These are phyloP conservation scores for Didymella pomorum DNA, from an alignment of 2,329 filamentous ascomycete species.

Conservation along the genomic window DNA sequence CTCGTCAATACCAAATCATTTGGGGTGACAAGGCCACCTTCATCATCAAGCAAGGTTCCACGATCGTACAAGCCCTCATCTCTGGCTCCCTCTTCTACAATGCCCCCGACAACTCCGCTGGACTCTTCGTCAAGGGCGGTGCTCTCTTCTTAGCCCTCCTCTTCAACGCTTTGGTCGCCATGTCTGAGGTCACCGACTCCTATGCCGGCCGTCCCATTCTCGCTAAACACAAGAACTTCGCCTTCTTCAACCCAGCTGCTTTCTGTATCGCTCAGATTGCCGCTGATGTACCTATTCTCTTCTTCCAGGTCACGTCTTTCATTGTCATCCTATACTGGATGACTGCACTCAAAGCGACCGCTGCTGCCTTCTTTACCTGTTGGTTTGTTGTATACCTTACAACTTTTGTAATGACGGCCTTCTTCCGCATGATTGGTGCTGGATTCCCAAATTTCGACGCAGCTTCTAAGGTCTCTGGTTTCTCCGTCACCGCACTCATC, in stretches of 20 bases:
- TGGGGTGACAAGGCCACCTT: constrained; percentile 71
- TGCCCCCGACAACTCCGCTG: constrained; percentile 63
- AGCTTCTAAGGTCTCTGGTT: constrained; percentile 64
- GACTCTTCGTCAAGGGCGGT: constrained; percentile 70
- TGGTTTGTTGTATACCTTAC: constrained; percentile 73
- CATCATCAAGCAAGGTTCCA: constrained; percentile 67
- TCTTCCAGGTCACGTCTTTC: constrained; percentile 68
- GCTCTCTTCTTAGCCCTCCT: constrained; percentile 70
- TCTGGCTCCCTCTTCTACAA: constrained; percentile 74
- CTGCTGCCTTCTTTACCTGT: constrained; percentile 83
- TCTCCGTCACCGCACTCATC: constrained; percentile 65
- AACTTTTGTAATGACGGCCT: constrained; percentile 79
- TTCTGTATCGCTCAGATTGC: constrained; percentile 73
- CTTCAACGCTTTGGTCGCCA: constrained; percentile 68
- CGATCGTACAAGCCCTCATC: constrained; percentile 67
- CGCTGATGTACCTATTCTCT: constrained; percentile 62
- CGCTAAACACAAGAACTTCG: constrained; percentile 85
- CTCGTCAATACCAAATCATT: constrained; percentile 70
- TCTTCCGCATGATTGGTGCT: constrained; percentile 79
- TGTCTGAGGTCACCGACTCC: constrained; percentile 68
- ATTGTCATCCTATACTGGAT: constrained; percentile 79
- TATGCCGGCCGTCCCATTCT: constrained; percentile 77
- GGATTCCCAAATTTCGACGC: constrained; percentile 67
- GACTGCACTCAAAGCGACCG: constrained; percentile 74
- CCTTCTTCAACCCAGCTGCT: constrained; percentile 88